A percentile compares a stretch with the other conserved stretches of the same genome.
phyloP scores from a whole-genome alignment of 257 asterid species.

The Gardenia jasminoides region DNA sequence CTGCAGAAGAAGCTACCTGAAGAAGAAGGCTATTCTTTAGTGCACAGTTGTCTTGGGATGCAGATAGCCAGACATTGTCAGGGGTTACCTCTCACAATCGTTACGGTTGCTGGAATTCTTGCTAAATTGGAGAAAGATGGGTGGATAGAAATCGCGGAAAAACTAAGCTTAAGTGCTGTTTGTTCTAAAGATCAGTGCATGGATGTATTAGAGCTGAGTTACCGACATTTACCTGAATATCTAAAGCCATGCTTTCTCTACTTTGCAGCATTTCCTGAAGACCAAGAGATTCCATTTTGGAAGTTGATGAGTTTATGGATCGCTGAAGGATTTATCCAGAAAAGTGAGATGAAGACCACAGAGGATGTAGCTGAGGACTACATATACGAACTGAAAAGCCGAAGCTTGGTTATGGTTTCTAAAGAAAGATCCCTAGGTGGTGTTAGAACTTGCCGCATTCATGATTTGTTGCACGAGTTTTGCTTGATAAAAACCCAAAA shows the following conservation, averaged over 20 bases:
- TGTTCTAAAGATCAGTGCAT: neutral
- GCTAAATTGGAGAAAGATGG: neutral
- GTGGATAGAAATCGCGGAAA: neutral
- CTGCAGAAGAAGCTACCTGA: neutral
- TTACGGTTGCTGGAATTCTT: neutral
- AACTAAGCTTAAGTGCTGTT: neutral
- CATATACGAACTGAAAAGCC: neutral
- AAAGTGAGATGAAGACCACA: neutral
- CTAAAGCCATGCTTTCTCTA: constrained; percentile 14
- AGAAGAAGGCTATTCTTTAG: neutral
- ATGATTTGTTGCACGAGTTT: constrained; percentile 5
- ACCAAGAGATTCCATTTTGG: neutral
- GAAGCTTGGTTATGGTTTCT: neutral
- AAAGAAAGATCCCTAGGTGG: neutral
- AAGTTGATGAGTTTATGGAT: neutral
- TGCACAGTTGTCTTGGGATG: neutral
- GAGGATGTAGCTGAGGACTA: constrained; percentile 13
- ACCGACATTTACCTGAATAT: constrained; percentile 6
- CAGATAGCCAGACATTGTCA: neutral
- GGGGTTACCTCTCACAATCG: neutral
- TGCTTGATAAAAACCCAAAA: neutral
- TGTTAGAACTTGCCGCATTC: constrained; percentile 2
- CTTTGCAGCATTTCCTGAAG: constrained; percentile 4
- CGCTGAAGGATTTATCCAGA: constrained; percentile 6
- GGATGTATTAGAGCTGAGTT: neutral